Base-by-base conservation (phyloP, 768 basidiomycete species). In the Chalciporus piperatus region DNA sequence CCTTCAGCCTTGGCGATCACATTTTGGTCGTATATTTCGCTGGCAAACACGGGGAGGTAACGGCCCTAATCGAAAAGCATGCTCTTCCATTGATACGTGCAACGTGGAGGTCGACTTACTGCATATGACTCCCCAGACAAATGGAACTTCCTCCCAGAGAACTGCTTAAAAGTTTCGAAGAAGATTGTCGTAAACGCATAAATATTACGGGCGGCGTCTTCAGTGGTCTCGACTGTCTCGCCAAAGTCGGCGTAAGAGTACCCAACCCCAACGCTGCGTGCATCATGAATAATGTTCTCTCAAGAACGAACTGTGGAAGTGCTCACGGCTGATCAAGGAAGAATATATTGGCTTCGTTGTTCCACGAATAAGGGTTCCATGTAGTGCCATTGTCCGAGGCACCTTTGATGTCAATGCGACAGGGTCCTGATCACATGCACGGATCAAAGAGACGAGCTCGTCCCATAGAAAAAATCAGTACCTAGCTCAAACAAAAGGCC, bases 21-120 rank as follows among this genome's bases (percentile, higher is more conserved):
- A 64, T 93, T 92, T 58, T 85, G 81, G 67, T 92, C 90, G 44
- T 84, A 79, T 11, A 92, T 82, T 28, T 84, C 83, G 14, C 86
- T 77, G 0, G 89, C 90, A 55, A 92, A 92, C 1, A 87, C 70
- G 1, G 85, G 87, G 1, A 89, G 71, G 59, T 88, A 87, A 11
- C 83, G 79, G 6, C 86, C 85, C 85, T 86, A 46, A 22, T 9
- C 41, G 2, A 44, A 1, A n/a, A n/a, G 44, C 14, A 32, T 22
- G 28, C 16, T 25, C 13, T 11, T 10, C 30, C 30, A 32, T 28
- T 17, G 28, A 8, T 13, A 22, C 22, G 23, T 20, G 40, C 20
- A 40, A 37, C n/a, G 28, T 22, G n/a, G 4, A 16, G 28, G 23
- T 37, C 19, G 20, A 69, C 81, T 51, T 54, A 87, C 89, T 1